Conservation (phyloP, 345 rosid genomes). For the Moringa oleifera region DNA sequence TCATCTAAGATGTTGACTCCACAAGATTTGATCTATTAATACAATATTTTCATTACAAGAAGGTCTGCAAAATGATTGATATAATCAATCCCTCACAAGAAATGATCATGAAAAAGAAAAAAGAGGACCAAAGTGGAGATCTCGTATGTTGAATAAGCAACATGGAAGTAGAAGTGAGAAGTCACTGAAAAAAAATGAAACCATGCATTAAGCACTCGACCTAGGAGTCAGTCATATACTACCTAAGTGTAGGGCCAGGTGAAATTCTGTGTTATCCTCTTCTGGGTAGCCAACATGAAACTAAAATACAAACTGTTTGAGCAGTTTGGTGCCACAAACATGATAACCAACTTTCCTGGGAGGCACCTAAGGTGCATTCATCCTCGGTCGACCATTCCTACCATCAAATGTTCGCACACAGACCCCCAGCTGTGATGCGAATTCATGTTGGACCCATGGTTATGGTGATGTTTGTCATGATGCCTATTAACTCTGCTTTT, state of each 20-base stretch:
- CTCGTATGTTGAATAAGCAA: slow-evolving; percentile 5
- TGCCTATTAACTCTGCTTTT: slow-evolving; percentile 5
- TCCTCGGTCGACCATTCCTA: slow-evolving; percentile 22
- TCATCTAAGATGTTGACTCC: too few relatives aligned
- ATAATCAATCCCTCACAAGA: too few relatives aligned
- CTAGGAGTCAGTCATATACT: background rate
- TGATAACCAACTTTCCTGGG: slow-evolving; percentile 20
- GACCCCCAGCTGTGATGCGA: slow-evolving; percentile 11
- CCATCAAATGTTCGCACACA: slow-evolving; percentile 13
- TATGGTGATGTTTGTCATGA: slow-evolving; percentile 12
- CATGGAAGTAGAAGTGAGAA: slow-evolving; percentile 6
- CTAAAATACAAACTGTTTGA: slow-evolving; percentile 20
- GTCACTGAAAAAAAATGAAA: slow-evolving; percentile 8
- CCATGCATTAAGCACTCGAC: slow-evolving; percentile 14
- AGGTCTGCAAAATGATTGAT: too few relatives aligned
- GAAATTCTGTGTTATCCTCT: slow-evolving; percentile 14
- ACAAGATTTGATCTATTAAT: too few relatives aligned
- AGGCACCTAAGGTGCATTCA: slow-evolving; percentile 20
- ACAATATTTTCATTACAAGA: too few relatives aligned
- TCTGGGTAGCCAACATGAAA: slow-evolving; percentile 25
- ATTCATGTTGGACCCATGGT: slow-evolving; percentile 14
- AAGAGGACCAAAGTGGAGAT: too few relatives aligned
- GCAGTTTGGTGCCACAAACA: slow-evolving; percentile 19
- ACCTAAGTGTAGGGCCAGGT: slow-evolving; percentile 25
- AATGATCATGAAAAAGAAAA: too few relatives aligned